A percentile compares a stretch with the other conserved stretches of the same genome.
Evolutionary conservation across 306 rosid species (phyloP).

Genomic region (Sphenostylis stenocarpa): DNA sequence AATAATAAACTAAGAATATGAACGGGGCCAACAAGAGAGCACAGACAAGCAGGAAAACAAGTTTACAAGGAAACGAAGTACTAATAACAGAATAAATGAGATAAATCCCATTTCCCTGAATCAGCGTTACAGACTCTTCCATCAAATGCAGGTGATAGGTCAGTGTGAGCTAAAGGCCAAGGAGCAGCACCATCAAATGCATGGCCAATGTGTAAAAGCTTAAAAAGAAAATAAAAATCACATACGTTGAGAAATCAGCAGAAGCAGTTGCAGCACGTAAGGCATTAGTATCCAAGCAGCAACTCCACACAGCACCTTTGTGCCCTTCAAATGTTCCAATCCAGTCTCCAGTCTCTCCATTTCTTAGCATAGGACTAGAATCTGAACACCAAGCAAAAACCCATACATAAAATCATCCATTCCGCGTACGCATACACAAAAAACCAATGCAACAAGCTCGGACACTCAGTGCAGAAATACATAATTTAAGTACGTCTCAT

Average conservation of each 20-base stretch:
- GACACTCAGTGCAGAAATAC: not conserved
- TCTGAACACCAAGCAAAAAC: slow-evolving; percentile 45
- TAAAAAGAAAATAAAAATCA: not conserved
- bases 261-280: slow-evolving; percentile 96
- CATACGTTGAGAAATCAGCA: slow-evolving; percentile 95
- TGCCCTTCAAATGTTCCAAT: slow-evolving; percentile 98
- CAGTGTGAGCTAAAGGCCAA: too few species aligned
- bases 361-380: slow-evolving; percentile 95
- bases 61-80: not conserved
- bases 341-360: slow-evolving; percentile 99
- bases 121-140: not conserved
- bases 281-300: slow-evolving; percentile 94
- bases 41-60: not conserved
- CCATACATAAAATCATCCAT: not conserved
- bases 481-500: not conserved
- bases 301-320: slow-evolving; percentile 99
- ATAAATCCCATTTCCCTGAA: not conserved
- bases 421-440: not conserved
- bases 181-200: not conserved
- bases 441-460: not conserved
- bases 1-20: not conserved
- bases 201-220: not conserved
- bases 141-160: not conserved
- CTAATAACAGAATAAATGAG: not conserved
- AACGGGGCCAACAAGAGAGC: not conserved